Evolutionary conservation across 108 stramenopile species (phyloP).

Genomic region (Fragilaria crotonensis): DNA sequence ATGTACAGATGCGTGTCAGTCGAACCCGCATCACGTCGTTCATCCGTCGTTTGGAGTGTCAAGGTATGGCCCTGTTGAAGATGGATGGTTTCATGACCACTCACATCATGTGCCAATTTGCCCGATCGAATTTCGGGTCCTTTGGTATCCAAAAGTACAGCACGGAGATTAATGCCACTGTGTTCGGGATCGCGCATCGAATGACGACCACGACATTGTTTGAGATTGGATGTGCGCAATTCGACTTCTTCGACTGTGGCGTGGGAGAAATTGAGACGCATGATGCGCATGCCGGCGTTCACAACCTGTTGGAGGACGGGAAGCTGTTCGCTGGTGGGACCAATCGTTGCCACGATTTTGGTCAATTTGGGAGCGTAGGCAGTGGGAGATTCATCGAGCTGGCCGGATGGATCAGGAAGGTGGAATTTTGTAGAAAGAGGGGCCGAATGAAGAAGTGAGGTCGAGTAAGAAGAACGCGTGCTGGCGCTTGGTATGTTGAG

Average conservation of each 20-base stretch:
- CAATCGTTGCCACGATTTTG: constrained; percentile 94
- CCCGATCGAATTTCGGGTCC: no score
- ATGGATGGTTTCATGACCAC: constrained; percentile 65
- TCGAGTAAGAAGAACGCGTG: not conserved
- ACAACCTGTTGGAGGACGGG: constrained; percentile 71
- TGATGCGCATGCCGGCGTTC: constrained; percentile 79
- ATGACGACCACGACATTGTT: constrained; percentile 7
- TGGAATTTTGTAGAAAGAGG: constrained; percentile 28
- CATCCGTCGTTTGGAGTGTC: constrained; percentile 50
- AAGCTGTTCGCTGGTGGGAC: constrained; percentile 85
- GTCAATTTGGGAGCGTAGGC: constrained; percentile 54
- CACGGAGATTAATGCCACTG: constrained; percentile 56
- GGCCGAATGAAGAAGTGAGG: not conserved
- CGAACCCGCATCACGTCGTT: constrained; percentile 39
- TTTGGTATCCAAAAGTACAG: constrained; percentile 78
- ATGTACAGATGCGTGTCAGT: constrained; percentile 75
- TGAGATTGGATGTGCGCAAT: constrained; percentile 78
- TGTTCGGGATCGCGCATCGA: no score
- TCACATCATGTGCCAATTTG: constrained; percentile 60
- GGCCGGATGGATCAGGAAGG: constrained; percentile 26
- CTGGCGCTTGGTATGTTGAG: no score
- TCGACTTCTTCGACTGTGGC: constrained; percentile 94
- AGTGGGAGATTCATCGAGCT: not conserved
- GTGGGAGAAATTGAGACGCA: constrained; percentile 95
- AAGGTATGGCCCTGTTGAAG: constrained; percentile 52